Conservation (phyloP, 257 asterid species). For the Ajuga chamaepitys region DNA sequence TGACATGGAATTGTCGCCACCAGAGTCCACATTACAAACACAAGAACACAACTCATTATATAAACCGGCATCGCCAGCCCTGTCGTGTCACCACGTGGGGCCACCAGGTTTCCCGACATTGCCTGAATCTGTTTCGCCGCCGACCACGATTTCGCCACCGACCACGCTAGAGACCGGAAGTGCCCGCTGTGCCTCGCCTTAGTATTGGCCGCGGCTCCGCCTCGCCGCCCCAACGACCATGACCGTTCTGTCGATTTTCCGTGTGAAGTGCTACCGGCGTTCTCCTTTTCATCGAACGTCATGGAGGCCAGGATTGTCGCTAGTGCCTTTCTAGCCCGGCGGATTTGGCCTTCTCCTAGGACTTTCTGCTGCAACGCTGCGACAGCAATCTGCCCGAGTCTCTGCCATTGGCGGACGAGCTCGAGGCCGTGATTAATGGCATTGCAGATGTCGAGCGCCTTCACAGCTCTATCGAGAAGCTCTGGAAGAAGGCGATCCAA, state of each 20-base stretch:
- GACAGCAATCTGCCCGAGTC: constrained; percentile 56
- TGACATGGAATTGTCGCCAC: constrained; percentile 87
- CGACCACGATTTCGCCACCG: constrained; percentile 80
- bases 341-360: constrained; percentile 74
- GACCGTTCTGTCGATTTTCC: constrained; percentile 47
- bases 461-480: constrained; percentile 56
- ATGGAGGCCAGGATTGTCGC: constrained; percentile 54
- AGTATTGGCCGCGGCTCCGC: constrained; percentile 13
- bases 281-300: constrained; percentile 58
- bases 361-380: constrained; percentile 46
- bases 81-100: constrained; percentile 76
- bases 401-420: constrained; percentile 69
- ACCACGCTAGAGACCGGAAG: constrained; percentile 54
- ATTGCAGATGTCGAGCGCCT: constrained; percentile 72
- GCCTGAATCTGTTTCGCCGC: constrained; percentile 78
- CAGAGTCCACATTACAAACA: constrained; percentile 80
- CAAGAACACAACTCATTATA: constrained; percentile 51
- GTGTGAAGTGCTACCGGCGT: constrained; percentile 14
- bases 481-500: constrained; percentile 76
- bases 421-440: constrained; percentile 75
- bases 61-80: constrained; percentile 61
- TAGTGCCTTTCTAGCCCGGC: constrained; percentile 61
- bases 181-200: constrained; percentile 29
- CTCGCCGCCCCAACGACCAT: constrained; percentile 72
- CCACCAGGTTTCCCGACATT: constrained; percentile 55